Evolutionary conservation across 495 filamentous ascomycete genomes (phyloP).

Genomic region (Stereocaulon alpinum): DNA sequence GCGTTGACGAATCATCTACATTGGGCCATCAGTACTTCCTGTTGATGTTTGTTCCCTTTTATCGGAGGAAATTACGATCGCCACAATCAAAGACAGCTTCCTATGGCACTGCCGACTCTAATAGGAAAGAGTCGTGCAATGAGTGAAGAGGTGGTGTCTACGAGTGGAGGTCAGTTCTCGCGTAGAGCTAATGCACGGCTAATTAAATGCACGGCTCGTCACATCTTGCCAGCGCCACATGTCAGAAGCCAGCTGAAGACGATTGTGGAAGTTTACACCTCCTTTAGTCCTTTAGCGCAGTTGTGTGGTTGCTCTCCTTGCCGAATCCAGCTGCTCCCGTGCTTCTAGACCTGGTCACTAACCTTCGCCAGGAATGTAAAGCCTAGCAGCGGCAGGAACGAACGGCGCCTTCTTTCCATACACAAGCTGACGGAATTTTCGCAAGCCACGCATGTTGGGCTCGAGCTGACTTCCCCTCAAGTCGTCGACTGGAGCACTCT

Average conservation of each 20-base stretch:
- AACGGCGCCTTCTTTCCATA: too few relatives aligned
- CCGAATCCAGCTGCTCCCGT: too few relatives aligned
- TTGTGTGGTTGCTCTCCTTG: not conserved
- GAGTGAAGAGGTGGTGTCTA: too few relatives aligned
- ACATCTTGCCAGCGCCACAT: slow-evolving; percentile 2
- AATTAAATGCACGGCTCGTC: not conserved
- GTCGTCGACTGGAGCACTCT: not conserved
- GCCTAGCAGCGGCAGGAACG: not conserved
- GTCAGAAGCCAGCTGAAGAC: not conserved
- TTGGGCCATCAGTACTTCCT: too few relatives aligned
- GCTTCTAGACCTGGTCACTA: too few relatives aligned
- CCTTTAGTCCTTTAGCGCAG: not conserved
- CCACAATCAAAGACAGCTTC: too few relatives aligned
- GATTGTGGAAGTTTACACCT: not conserved
- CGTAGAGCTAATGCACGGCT: not conserved
- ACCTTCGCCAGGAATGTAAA: not conserved
- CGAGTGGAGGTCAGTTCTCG: not conserved
- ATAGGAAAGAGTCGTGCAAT: too few relatives aligned
- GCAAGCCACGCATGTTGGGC: not conserved
- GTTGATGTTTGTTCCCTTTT: too few relatives aligned
- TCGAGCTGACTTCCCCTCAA: not conserved
- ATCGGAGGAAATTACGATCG: too few relatives aligned
- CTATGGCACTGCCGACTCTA: too few relatives aligned
- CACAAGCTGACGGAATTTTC: too few relatives aligned
- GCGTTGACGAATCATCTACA: too few relatives aligned